phyloP scores from a whole-genome alignment of 116 monocot genomes.

The Papilionanthe hybrid region DNA sequence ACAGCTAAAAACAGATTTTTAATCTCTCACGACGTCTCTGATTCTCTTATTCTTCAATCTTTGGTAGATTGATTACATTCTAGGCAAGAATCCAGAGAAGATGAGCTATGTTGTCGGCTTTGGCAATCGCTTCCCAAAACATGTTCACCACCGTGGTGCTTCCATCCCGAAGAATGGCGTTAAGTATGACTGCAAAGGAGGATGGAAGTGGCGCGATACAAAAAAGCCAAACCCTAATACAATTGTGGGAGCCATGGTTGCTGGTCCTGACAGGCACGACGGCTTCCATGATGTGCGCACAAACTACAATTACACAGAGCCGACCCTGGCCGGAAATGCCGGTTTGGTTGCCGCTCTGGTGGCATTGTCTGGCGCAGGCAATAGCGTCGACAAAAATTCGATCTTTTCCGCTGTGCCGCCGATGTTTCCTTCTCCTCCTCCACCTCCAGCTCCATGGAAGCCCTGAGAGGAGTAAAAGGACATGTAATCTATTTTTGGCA shows the following conservation, averaged over 20 bases:
- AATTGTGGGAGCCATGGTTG: conserved; percentile 51
- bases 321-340: conserved; percentile 55
- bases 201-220: conserved; percentile 58
- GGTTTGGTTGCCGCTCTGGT: conserved; percentile 53
- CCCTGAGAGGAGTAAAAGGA: conserved; percentile 19
- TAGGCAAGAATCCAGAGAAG: conserved; percentile 49
- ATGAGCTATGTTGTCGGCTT: conserved; percentile 64
- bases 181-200: conserved; percentile 48
- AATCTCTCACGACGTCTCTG: too few relatives aligned
- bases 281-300: conserved; percentile 44
- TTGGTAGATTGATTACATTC: conserved; percentile 45
- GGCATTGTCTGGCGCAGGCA: conserved; percentile 33
- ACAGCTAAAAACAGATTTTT: too few relatives aligned
- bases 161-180: conserved; percentile 58
- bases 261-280: conserved; percentile 46
- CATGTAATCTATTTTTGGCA: not conserved
- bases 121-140: conserved; percentile 37
- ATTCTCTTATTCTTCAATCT: not conserved
- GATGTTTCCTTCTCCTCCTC: conserved; percentile 52
- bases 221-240: conserved; percentile 52
- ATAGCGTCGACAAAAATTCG: conserved; percentile 45
- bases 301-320: conserved; percentile 53
- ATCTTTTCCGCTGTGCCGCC: conserved; percentile 61
- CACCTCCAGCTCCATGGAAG: conserved; percentile 61
- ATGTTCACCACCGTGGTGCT: conserved; percentile 55